Evolutionary conservation across 2,329 filamentous ascomycete genomes (phyloP).

Genomic region (Sphaerulina musiva): DNA sequence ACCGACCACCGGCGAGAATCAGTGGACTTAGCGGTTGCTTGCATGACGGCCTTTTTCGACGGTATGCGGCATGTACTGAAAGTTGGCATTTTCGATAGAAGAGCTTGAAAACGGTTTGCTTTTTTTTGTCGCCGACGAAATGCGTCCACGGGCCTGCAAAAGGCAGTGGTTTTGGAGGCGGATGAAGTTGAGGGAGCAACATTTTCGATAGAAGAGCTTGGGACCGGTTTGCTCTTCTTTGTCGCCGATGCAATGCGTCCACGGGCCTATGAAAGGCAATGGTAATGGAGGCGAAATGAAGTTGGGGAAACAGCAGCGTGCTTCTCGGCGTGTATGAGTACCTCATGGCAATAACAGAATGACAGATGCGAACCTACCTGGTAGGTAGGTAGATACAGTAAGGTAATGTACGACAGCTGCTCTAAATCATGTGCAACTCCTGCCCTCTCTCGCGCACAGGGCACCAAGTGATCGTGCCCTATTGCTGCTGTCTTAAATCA

Average conservation of each 20-base stretch:
- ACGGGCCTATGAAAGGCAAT: not conserved
- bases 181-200: not conserved
- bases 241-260: not conserved
- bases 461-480: not conserved
- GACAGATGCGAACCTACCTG: not conserved
- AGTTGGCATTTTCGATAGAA: constrained; percentile 3
- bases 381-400: too few relatives aligned
- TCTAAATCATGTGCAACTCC: not conserved
- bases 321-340: constrained; percentile 5
- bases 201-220: constrained; percentile 6
- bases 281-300: not conserved
- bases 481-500: constrained; percentile 1
- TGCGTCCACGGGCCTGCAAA: not conserved
- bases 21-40: not conserved
- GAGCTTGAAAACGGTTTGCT: not conserved
- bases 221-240: not conserved
- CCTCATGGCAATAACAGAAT: constrained; percentile 1
- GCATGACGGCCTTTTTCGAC: not conserved
- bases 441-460: not conserved
- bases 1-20: not conserved
- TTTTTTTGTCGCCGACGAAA: constrained; percentile 2
- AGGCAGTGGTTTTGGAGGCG: not conserved
- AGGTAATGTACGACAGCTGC: not conserved
- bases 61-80: not conserved
- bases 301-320: not conserved